Base-by-base conservation (phyloP, 441 rosid genomes). In the Jatropha podagrica region DNA sequence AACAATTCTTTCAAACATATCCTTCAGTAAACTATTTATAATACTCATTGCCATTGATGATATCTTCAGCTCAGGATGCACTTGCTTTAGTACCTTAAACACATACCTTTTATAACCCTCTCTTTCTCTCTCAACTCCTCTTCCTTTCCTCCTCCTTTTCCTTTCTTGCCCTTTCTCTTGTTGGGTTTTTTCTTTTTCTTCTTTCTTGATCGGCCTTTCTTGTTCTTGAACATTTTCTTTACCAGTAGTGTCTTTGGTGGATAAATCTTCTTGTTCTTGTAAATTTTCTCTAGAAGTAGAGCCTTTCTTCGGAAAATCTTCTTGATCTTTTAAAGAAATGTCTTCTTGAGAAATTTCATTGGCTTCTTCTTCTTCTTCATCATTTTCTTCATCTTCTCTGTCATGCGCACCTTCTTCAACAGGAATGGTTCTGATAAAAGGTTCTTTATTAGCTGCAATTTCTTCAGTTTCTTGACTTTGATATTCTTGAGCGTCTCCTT, bases 1-100 rank as follows among this genome's bases (percentile, higher is more conserved):
- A 0, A 91, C 90, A 20, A 95, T 83, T 80, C 92, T 88, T 81
- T 89, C 92, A 67, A 91, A 89, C 90, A 87, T 89, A 76, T 92
- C 97, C 48, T 79, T 86, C 89, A 92, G 86, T 74, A 87, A 82
- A 69, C 83, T 88, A 76, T 93, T 91, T 20, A 95, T 71, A 23
- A 90, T 85, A 48, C 87, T 68, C 97, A 90, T 91, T 0, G 92
- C 98, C 79, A 86, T 83, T 5, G 89, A 83, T 3, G 96, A 90
- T 77, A 93, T 86, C 60, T 81, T 84, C 74, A 93, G 70, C 3
- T 85, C 87, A 8, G 94, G 97, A 79, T 95, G 97, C 64, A 90
- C 94, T 59, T 88, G 90, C 83, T 91, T 92, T 82, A 88, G 63
- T 59, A 91, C 92, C 78, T 69, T 85, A 23, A 76, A 86, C 60